A percentile compares a stretch with the other conserved stretches of the same genome.
Conservation (phyloP, 1,284 basidiomycete species). For the Clitocybe nebularis region DNA sequence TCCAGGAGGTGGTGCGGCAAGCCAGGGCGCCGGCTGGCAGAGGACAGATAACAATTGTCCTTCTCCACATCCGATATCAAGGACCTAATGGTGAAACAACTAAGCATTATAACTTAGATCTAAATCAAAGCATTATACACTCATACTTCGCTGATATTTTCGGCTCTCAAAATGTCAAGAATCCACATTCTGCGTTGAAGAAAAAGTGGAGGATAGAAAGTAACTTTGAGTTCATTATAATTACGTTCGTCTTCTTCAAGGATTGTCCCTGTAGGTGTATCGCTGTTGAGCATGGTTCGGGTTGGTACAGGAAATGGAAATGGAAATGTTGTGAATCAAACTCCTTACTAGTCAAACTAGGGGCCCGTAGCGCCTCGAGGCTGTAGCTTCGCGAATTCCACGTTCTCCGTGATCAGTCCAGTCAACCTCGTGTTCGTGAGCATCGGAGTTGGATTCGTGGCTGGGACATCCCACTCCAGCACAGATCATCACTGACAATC, state of each 20-base stretch:
- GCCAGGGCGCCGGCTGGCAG: slow-evolving; percentile 69
- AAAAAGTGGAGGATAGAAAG: slow-evolving; percentile 69
- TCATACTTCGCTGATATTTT: slow-evolving; percentile 52
- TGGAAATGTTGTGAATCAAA: not conserved
- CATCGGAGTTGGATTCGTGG: too few species aligned
- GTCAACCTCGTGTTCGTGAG: too few species aligned
- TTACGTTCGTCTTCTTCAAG: slow-evolving; percentile 8
- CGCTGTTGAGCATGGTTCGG: not conserved
- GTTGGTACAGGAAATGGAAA: not conserved
- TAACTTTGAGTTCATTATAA: slow-evolving; percentile 47
- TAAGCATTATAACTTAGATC: slow-evolving; percentile 1
- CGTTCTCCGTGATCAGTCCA: too few species aligned
- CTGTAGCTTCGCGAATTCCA: too few species aligned
- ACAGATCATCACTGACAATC: too few species aligned
- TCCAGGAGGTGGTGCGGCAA: slow-evolving; percentile 32
- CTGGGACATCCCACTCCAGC: too few species aligned
- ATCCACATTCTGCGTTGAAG: slow-evolving; percentile 72
- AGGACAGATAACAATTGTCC: slow-evolving; percentile 69
- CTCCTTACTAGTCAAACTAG: not conserved
- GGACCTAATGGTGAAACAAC: slow-evolving; percentile 40
- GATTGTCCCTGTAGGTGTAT: slow-evolving; percentile 7
- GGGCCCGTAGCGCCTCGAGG: slow-evolving; percentile 2
- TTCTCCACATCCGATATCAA: slow-evolving; percentile 81
- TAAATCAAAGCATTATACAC: slow-evolving; percentile 18
- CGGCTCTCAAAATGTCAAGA: slow-evolving; percentile 56